phyloP scores from a whole-genome alignment of 2,329 filamentous ascomycete species.

The Akanthomyces dipterigenus region DNA sequence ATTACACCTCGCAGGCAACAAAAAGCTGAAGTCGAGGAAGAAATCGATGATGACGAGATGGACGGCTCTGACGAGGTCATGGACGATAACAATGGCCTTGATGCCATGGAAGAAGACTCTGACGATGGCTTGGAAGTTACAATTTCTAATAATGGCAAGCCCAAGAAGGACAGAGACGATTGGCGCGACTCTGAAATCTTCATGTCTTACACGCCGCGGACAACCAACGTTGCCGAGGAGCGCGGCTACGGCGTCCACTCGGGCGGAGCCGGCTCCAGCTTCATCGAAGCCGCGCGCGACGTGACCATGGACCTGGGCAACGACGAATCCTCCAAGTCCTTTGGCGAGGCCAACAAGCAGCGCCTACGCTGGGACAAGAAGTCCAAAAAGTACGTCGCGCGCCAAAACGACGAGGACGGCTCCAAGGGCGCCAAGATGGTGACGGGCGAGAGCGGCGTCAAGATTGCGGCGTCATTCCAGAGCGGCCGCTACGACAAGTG shows the following conservation, averaged over 20 bases:
- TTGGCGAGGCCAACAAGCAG: constrained; percentile 67
- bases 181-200: constrained; percentile 86
- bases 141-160: constrained; percentile 52
- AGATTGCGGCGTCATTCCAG: constrained; percentile 90
- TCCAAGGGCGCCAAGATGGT: constrained; percentile 67
- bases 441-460: constrained; percentile 84
- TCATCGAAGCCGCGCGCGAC: constrained; percentile 78
- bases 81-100: constrained; percentile 27
- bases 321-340: constrained; percentile 75
- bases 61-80: constrained; percentile 24
- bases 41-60: constrained; percentile 25
- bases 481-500: constrained; percentile 90
- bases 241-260: constrained; percentile 90
- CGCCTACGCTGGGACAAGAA: constrained; percentile 97
- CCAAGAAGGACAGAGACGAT: constrained; percentile 50
- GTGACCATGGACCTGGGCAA: constrained; percentile 89
- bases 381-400: constrained; percentile 86
- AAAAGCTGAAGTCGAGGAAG: constrained; percentile 35
- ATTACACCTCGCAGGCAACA: constrained; percentile 51
- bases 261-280: constrained; percentile 67
- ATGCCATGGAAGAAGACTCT: constrained; percentile 24
- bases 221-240: constrained; percentile 76
- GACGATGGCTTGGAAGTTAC: constrained; percentile 63
- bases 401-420: constrained; percentile 91
- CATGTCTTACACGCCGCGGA: constrained; percentile 90